Percentiles rank a stretch among this genome's conserved stretches.
phyloP scores from a whole-genome alignment of 1,139 yeast species.

The Pichia sp. region DNA sequence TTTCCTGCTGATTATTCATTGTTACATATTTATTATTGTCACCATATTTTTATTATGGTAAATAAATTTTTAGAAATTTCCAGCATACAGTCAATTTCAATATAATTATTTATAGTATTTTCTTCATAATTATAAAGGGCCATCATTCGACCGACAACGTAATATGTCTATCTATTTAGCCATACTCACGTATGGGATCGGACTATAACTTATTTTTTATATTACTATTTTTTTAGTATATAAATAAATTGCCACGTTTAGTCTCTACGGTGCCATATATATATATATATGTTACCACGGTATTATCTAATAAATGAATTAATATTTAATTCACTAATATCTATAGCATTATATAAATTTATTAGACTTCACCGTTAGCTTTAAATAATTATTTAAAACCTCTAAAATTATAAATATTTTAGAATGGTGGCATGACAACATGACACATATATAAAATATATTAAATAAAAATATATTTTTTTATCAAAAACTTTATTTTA shows the following conservation, averaged over 20 bases:
- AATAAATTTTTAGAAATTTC: neutral
- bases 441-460: slow-evolving; percentile 2
- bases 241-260: slow-evolving; percentile 3
- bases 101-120: slow-evolving; percentile 5
- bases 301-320: slow-evolving; percentile 6
- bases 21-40: neutral
- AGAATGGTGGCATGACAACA: slow-evolving; percentile 5
- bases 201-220: slow-evolving; percentile 6
- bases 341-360: slow-evolving; percentile 2
- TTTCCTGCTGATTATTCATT: slow-evolving; percentile 6
- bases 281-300: slow-evolving; percentile 3
- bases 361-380: slow-evolving; percentile 8
- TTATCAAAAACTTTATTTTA: neutral
- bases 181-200: slow-evolving; percentile 3
- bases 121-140: slow-evolving; percentile 6
- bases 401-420: slow-evolving; percentile 1
- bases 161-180: slow-evolving; percentile 1
- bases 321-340: slow-evolving; percentile 1
- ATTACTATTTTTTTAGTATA: neutral
- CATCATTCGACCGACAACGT: slow-evolving; percentile 4
- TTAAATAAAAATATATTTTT: neutral
- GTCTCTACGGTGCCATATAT: slow-evolving; percentile 6
- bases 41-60: neutral
- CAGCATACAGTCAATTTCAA: slow-evolving; percentile 7
- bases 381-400: slow-evolving; percentile 2